Percentiles rank a stretch among this genome's conserved stretches.
These are phyloP conservation scores for Prunus mume DNA, from an alignment of 306 rosid species.

Conservation along the genomic window DNA sequence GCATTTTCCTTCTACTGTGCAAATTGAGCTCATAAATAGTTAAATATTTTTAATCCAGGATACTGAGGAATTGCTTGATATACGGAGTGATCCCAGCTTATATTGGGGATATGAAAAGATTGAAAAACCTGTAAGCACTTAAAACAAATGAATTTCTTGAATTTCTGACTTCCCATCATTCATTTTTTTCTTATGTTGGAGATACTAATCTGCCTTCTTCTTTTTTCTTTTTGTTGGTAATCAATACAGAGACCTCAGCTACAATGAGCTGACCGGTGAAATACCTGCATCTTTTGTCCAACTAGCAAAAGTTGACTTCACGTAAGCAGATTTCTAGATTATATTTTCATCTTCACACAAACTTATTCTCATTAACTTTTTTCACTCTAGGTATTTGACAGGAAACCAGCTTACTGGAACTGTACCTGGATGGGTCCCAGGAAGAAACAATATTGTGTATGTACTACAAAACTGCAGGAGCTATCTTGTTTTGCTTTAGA, in stretches of 20 bases:
- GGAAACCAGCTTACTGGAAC: constrained; percentile 70
- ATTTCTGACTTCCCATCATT: neutral
- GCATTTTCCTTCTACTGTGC: constrained; percentile 22
- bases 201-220: constrained; percentile 14
- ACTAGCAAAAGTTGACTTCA: constrained; percentile 54
- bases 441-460: constrained; percentile 55
- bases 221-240: constrained; percentile 6
- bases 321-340: constrained; percentile 44
- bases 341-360: neutral
- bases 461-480: constrained; percentile 12
- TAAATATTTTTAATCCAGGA: constrained; percentile 40
- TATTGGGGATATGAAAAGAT: constrained; percentile 50
- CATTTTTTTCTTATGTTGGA: neutral
- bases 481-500: neutral
- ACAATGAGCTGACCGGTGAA: constrained; percentile 66
- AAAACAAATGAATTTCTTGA: constrained; percentile 5
- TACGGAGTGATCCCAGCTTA: constrained; percentile 60
- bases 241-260: constrained; percentile 77
- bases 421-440: constrained; percentile 64
- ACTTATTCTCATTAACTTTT: constrained; percentile 7
- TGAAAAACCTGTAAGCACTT: constrained; percentile 69
- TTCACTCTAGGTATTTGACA: constrained; percentile 59
- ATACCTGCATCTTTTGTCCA: constrained; percentile 57
- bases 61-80: constrained; percentile 65
- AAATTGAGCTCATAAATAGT: constrained; percentile 4